Evolutionary conservation across 345 rosid genomes (phyloP).

Genomic region (Acer yangbiense): DNA sequence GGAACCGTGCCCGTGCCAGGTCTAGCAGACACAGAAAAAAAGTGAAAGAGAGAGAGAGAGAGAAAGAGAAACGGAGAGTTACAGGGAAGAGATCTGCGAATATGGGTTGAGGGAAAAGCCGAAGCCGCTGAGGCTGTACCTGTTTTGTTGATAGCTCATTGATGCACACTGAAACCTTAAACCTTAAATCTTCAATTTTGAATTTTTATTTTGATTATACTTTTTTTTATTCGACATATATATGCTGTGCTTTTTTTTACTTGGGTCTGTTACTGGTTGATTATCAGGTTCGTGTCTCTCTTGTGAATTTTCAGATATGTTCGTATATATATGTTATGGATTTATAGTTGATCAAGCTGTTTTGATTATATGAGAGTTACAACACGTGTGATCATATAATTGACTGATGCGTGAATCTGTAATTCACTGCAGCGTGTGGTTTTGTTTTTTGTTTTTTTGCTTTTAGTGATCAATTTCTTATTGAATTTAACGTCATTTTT

Average conservation of each 20-base stretch:
- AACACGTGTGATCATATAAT: neutral
- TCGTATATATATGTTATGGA: neutral
- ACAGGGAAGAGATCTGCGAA: conserved; percentile 28
- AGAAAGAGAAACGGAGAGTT: conserved; percentile 6
- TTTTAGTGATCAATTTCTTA: neutral
- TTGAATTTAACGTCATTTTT: neutral
- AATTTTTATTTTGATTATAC: conserved; percentile 20
- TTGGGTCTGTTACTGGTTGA: neutral
- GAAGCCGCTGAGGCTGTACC: conserved; percentile 16
- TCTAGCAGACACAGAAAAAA: no score
- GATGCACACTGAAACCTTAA: neutral
- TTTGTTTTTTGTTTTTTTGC: neutral
- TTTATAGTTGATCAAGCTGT: conserved; percentile 4
- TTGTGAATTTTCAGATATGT: neutral
- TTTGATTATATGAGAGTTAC: neutral
- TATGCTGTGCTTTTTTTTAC: neutral
- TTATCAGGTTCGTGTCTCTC: neutral
- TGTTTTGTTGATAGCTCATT: neutral
- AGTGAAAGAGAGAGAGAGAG: neutral
- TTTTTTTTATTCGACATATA: conserved; percentile 4
- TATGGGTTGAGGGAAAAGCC: conserved; percentile 38
- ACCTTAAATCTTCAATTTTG: neutral
- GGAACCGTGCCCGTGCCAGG: no score
- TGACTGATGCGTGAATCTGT: neutral
- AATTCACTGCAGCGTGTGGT: neutral